phyloP scores from a whole-genome alignment of 306 rosid species.

The Castanea mollissima region DNA sequence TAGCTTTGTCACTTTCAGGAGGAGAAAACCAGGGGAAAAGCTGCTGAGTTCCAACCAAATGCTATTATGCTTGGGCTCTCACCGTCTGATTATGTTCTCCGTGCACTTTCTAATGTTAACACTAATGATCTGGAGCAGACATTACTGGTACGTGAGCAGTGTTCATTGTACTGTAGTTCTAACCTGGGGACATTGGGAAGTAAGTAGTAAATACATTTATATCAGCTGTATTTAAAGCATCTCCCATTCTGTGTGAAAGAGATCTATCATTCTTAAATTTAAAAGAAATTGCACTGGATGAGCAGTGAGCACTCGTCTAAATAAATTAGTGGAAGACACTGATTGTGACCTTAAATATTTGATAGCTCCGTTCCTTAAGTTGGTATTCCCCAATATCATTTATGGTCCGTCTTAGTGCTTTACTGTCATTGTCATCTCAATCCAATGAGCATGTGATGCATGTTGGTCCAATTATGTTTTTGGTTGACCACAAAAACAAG shows the following conservation, averaged over 20 bases:
- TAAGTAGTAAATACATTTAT: slow-evolving; percentile 1
- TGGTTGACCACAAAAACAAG: not conserved
- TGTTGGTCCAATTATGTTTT: not conserved
- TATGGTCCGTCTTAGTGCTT: not conserved
- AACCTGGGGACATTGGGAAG: slow-evolving; percentile 4
- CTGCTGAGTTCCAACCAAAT: slow-evolving; percentile 60
- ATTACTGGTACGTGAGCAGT: slow-evolving; percentile 57
- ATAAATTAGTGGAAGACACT: not conserved
- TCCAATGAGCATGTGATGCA: not conserved
- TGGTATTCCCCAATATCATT: not conserved
- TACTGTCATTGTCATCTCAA: not conserved
- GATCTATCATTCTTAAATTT: not conserved
- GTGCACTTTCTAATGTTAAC: slow-evolving; percentile 70
- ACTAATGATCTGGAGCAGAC: slow-evolving; percentile 91
- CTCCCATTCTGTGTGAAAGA: not conserved
- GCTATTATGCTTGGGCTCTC: slow-evolving; percentile 66
- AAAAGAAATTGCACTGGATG: not conserved
- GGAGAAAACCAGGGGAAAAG: slow-evolving; percentile 46
- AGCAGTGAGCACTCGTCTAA: not conserved
- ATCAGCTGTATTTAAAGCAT: not conserved
- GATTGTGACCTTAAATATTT: not conserved
- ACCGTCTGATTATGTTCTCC: slow-evolving; percentile 76
- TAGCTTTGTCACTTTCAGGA: slow-evolving; percentile 48
- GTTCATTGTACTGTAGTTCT: slow-evolving; percentile 9
- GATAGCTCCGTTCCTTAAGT: not conserved